These are phyloP conservation scores for Chlamydomonas applanata DNA, from an alignment of 139 green algal genomes.

Conservation along the genomic window DNA sequence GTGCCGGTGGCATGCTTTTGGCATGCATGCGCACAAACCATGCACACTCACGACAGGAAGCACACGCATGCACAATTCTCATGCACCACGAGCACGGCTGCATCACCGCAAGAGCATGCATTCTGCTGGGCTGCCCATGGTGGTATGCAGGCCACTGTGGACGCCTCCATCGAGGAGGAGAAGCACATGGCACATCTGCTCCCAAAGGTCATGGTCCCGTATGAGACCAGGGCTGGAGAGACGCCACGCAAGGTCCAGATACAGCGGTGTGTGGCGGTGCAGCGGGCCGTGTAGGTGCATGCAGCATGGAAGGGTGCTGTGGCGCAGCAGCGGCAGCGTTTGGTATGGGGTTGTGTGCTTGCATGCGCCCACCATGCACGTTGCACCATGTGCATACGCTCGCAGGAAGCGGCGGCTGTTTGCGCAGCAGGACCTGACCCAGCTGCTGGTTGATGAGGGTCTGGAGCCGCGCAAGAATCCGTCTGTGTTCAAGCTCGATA, in stretches of 20 bases:
- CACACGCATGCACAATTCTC: too few species aligned
- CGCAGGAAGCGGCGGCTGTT: conserved; percentile 69
- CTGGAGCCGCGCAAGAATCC: conserved; percentile 8
- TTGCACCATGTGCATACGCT: neutral
- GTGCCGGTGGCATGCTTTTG: too few species aligned
- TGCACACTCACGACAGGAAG: too few species aligned
- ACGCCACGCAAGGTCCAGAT: conserved; percentile 67
- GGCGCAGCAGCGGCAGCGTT: too few species aligned
- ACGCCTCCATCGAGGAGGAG: conserved; percentile 18
- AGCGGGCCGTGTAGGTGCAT: neutral
- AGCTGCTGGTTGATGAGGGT: conserved; percentile 43
- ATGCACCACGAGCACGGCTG: too few species aligned
- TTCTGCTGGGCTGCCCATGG: too few species aligned
- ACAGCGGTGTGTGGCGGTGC: conserved; percentile 47
- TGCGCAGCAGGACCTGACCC: conserved; percentile 50
- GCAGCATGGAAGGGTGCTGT: too few species aligned
- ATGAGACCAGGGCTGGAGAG: conserved; percentile 46
- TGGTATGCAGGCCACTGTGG: too few species aligned
- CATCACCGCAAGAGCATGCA: too few species aligned
- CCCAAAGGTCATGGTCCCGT: conserved; percentile 71
- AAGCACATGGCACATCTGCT: conserved; percentile 38
- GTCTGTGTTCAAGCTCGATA: conserved; percentile 40
- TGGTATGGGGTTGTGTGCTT: neutral
- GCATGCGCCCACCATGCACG: neutral
- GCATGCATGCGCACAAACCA: too few species aligned